phyloP scores from a whole-genome alignment of 1,284 basidiomycete genomes.

The Apiotrichum gamsii region DNA sequence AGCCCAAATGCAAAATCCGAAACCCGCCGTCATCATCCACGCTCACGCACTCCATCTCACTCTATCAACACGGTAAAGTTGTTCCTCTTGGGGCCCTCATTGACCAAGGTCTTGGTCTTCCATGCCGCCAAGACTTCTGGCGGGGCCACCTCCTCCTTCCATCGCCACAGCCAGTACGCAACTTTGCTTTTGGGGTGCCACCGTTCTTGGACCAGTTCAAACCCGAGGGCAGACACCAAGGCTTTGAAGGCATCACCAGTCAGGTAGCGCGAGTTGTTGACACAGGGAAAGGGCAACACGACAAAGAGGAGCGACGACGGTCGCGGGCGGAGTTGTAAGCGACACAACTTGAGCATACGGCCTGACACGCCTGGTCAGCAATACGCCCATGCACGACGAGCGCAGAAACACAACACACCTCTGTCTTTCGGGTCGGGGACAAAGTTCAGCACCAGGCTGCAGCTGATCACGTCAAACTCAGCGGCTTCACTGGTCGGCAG shows the following conservation, averaged over 20 bases:
- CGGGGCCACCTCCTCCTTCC: constrained; percentile 13
- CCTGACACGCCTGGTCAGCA: constrained; percentile 49
- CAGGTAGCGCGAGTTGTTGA: constrained; percentile 74
- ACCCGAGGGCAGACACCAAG: constrained; percentile 62
- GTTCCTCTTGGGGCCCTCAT: constrained; percentile 62
- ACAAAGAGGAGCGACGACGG: constrained; percentile 61
- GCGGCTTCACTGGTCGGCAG: constrained; percentile 45
- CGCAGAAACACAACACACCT: no score
- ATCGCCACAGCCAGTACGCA: constrained; percentile 44
- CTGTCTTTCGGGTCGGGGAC: constrained; percentile 66
- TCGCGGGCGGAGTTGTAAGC: constrained; percentile 55
- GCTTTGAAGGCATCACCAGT: constrained; percentile 55
- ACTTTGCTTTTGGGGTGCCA: constrained; percentile 53
- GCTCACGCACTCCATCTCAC: no score
- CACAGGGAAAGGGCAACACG: constrained; percentile 71
- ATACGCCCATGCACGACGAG: no score
- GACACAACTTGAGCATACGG: constrained; percentile 63
- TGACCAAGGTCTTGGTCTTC: constrained; percentile 56
- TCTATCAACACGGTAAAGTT: constrained; percentile 61
- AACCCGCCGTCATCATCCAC: no score
- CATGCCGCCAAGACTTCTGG: constrained; percentile 11
- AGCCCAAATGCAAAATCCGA: no score
- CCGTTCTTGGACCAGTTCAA: constrained; percentile 55
- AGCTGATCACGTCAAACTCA: constrained; percentile 68
- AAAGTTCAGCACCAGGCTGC: constrained; percentile 81